These are phyloP conservation scores for Podaxis sp. DNA, from an alignment of 768 basidiomycete species.

Conservation along the genomic window DNA sequence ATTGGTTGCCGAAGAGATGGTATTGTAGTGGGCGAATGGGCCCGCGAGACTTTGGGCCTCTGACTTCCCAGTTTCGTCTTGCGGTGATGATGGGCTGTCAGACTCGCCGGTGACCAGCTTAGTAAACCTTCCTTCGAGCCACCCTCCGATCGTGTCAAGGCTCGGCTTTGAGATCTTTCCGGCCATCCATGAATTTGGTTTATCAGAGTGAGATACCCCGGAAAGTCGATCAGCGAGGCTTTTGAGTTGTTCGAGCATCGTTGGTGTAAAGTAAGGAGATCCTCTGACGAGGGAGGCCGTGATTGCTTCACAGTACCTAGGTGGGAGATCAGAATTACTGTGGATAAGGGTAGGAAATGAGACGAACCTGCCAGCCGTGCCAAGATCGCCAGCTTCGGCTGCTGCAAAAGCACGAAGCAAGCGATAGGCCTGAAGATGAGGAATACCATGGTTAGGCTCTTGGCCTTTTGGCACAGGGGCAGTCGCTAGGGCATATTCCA, in stretches of 20 bases:
- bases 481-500: constrained; percentile 87
- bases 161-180: constrained; percentile 89
- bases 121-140: constrained; percentile 89
- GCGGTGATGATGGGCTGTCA: constrained; percentile 45
- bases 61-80: constrained; percentile 35
- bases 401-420: constrained; percentile 74
- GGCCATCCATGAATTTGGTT: constrained; percentile 81
- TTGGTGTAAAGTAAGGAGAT: constrained; percentile 66
- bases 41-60: constrained; percentile 55
- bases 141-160: constrained; percentile 86
- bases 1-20: constrained; percentile 79
- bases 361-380: constrained; percentile 70
- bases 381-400: constrained; percentile 80
- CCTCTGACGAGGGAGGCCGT: constrained; percentile 58
- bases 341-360: background rate
- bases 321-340: background rate
- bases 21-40: constrained; percentile 91
- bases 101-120: constrained; percentile 94
- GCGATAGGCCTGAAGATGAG: constrained; percentile 87
- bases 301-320: constrained; percentile 93
- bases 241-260: constrained; percentile 73
- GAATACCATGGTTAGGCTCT: constrained; percentile 78
- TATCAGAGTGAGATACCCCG: constrained; percentile 72
- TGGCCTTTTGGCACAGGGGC: constrained; percentile 77
- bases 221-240: constrained; percentile 77